Conservation (phyloP, 257 asterid species). For the Plantago major region DNA sequence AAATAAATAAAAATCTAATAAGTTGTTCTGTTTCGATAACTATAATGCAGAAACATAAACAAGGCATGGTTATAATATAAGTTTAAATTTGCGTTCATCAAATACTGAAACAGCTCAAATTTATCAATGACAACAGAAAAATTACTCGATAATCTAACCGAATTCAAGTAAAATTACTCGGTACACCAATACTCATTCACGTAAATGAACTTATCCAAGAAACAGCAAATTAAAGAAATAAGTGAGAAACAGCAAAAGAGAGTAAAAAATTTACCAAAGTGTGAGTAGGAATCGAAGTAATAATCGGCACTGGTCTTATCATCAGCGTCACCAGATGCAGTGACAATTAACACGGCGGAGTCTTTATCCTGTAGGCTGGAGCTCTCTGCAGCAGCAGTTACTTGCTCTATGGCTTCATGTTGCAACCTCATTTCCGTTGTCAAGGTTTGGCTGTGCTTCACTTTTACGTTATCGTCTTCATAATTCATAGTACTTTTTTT, state of each 20-base stretch:
- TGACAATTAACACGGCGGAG: background rate
- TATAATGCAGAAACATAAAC: background rate
- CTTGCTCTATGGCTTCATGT: constrained; percentile 31
- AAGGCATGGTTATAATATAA: background rate
- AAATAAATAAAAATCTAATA: too few relatives aligned
- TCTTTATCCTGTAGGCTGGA: constrained; percentile 52
- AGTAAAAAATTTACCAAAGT: constrained; percentile 52
- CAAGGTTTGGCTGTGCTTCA: constrained; percentile 22
- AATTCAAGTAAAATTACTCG: too few relatives aligned
- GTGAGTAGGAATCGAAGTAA: constrained; percentile 95
- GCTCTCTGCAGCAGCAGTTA: constrained; percentile 35
- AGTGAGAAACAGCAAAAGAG: too few relatives aligned
- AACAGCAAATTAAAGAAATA: too few relatives aligned
- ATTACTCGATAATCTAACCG: too few relatives aligned
- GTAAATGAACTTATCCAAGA: too few relatives aligned
- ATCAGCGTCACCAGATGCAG: constrained; percentile 15
- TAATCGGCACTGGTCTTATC: constrained; percentile 91
- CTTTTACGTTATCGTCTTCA: background rate
- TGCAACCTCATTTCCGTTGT: constrained; percentile 17
- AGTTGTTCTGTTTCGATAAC: too few relatives aligned
- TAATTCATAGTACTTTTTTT: too few relatives aligned
- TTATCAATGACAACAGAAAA: too few relatives aligned
- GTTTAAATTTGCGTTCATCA: too few relatives aligned
- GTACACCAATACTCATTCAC: too few relatives aligned
- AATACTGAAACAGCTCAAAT: too few relatives aligned